A percentile compares a stretch with the other conserved stretches of the same genome.
These are phyloP conservation scores for Mycena rosella DNA, from an alignment of 768 basidiomycete genomes.

Conservation along the genomic window DNA sequence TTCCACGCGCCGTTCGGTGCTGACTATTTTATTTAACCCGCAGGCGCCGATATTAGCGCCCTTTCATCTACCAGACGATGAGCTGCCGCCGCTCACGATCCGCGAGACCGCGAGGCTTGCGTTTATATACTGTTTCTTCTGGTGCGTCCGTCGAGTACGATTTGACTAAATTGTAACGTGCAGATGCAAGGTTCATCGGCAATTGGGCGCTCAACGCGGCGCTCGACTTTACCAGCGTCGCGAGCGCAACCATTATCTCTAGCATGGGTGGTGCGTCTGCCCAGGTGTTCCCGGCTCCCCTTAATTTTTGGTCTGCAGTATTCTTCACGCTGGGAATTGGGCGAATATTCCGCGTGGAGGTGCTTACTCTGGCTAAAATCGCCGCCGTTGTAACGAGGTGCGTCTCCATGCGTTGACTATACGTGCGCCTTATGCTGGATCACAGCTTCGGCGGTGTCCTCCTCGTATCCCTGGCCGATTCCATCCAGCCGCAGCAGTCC, in stretches of 20 bases:
- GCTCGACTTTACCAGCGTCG: constrained; percentile 91
- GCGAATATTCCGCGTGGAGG: constrained; percentile 84
- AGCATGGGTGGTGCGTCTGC: constrained; percentile 83
- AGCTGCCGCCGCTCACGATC: constrained; percentile 61
- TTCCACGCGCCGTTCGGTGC: background rate
- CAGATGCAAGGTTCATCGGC: constrained; percentile 76
- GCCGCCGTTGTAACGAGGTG: constrained; percentile 86
- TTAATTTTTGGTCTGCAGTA: constrained; percentile 63
- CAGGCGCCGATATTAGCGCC: constrained; percentile 13
- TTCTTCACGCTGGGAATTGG: constrained; percentile 95
- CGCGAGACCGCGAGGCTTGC: constrained; percentile 86
- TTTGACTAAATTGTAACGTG: background rate
- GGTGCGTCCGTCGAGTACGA: constrained; percentile 51
- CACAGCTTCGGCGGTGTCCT: constrained; percentile 84
- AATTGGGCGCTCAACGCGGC: constrained; percentile 93
- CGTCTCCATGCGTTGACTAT: constrained; percentile 29
- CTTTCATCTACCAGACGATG: constrained; percentile 10
- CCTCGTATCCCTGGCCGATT: constrained; percentile 92
- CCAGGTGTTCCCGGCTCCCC: background rate
- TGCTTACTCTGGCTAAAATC: constrained; percentile 77
- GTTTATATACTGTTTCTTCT: constrained; percentile 84
- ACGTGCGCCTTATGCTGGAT: constrained; percentile 7
- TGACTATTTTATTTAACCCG: background rate
- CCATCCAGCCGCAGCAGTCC: constrained; percentile 48
- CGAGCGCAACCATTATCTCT: constrained; percentile 90